Conservation (phyloP, 192 early-diverging fungal genomes). For the Gamsiella multidivaricata region DNA sequence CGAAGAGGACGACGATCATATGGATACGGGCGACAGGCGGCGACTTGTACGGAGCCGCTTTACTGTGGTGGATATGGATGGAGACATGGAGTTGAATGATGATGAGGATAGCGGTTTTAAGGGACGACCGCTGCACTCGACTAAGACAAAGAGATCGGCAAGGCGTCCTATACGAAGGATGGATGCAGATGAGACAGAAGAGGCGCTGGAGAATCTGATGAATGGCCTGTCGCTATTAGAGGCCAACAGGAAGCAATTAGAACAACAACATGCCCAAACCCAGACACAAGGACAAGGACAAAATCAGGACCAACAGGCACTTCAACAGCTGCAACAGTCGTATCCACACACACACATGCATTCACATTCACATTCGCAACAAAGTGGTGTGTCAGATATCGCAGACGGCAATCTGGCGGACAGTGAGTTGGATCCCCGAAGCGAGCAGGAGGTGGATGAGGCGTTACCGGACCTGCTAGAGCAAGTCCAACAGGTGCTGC, state of each 20-base stretch:
- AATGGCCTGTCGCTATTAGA: slow-evolving; percentile 43
- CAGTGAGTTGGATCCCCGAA: slow-evolving; percentile 27
- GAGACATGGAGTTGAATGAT: slow-evolving; percentile 26
- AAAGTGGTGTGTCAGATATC: slow-evolving; percentile 21
- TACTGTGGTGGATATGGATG: slow-evolving; percentile 16
- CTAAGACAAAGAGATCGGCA: neutral
- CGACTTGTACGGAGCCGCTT: neutral
- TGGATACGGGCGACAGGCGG: slow-evolving; percentile 24
- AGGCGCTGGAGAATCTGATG: slow-evolving; percentile 39
- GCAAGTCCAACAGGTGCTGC: slow-evolving; percentile 40
- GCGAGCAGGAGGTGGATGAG: slow-evolving; percentile 33
- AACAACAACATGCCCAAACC: slow-evolving; percentile 10
- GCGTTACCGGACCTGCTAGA: slow-evolving; percentile 44
- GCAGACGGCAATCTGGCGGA: slow-evolving; percentile 48
- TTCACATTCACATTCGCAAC: too few relatives aligned
- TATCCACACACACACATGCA: too few relatives aligned
- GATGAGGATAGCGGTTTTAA: neutral
- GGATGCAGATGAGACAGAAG: slow-evolving; percentile 42
- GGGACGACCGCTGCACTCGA: neutral
- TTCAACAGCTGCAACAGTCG: too few relatives aligned
- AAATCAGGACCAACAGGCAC: neutral
- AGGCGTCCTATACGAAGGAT: slow-evolving; percentile 6
- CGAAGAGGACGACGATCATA: slow-evolving; percentile 32
- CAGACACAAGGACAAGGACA: slow-evolving; percentile 3
- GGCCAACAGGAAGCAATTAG: slow-evolving; percentile 25